phyloP scores from a whole-genome alignment of 495 filamentous ascomycete species.

The Cercophora sp. region DNA sequence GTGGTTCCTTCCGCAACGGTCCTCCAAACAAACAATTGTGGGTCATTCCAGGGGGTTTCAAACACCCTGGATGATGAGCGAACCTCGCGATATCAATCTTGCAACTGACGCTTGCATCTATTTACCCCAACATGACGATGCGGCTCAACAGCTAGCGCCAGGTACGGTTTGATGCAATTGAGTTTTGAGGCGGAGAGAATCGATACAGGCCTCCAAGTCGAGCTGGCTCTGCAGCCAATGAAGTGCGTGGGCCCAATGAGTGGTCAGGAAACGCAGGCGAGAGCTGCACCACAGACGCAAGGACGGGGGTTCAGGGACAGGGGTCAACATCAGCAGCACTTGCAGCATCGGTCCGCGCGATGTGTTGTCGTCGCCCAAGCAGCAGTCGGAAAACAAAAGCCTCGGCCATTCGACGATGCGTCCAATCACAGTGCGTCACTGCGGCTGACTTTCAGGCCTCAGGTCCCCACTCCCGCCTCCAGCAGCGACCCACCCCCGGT shows the following conservation, averaged over 20 bases:
- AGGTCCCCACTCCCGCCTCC: slow-evolving; percentile 23
- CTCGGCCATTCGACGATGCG: slow-evolving; percentile 18
- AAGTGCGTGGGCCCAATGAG: too few species aligned
- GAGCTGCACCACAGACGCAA: slow-evolving; percentile 8
- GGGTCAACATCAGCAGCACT: not conserved
- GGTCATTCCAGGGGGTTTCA: too few species aligned
- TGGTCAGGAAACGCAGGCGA: slow-evolving; percentile 10
- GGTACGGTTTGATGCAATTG: too few species aligned
- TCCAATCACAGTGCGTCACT: slow-evolving; percentile 20
- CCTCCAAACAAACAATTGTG: too few species aligned
- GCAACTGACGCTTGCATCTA: too few species aligned
- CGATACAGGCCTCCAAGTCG: too few species aligned
- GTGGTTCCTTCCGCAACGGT: too few species aligned
- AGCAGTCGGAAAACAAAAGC: slow-evolving; percentile 20
- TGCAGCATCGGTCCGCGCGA: not conserved
- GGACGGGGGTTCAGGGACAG: slow-evolving; percentile 7
- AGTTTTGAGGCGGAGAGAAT: too few species aligned
- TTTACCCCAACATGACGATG: not conserved
- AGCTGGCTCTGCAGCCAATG: slow-evolving; percentile 5
- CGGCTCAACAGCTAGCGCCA: not conserved
- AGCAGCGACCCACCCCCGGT: slow-evolving; percentile 1
- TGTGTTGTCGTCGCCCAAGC: slow-evolving; percentile 12
- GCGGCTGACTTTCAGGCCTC: slow-evolving; percentile 16
- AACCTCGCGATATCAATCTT: too few species aligned
- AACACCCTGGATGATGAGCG: too few species aligned